Evolutionary conservation across 2,329 filamentous ascomycete genomes (phyloP), one percentile per base, ranked within the genome.

Genomic region (Trichoderma breve): DNA sequence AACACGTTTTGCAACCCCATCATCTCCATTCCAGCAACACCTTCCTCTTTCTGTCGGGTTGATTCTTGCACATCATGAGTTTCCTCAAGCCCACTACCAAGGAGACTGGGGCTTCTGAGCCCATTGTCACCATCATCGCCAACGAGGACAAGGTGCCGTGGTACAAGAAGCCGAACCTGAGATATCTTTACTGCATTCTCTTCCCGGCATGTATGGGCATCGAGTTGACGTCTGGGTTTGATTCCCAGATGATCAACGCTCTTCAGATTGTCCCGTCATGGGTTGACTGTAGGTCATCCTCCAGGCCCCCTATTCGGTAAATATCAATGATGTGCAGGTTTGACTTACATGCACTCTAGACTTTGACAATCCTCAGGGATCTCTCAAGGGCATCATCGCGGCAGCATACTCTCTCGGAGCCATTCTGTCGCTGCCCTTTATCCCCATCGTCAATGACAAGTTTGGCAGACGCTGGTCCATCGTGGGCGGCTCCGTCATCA

Each of bases 241-340:
- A 66, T 26, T 66, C 63, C 21, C 63, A 66, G 47, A 66, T 66
- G 63, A 66, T 66, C 2, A 66, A 66, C 6, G 63, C 63, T 12
- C 63, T 66, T 24, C 63, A 66, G n/a, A 66, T 66, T 55, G 63
- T 66, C 30, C 63, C 63, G 32, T 66, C 63, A 14, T 66, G 63
- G 63, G 30, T 66, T 26, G 24, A 21, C 30, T 66, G 63, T 66
- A 55, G 6, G 63, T 24, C 43, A 51, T 51, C 43, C 9, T 51
- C n/a, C n/a, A 51, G n/a, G 4, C 9, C 43, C 43, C n/a, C 8
- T 51, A 12, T 51, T 21, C 8, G 43, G 43, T 51, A 43, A 43
- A 43, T 9, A 51, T 51, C 43, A 21, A 21, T 21, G 1, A 12
- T 21, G 43, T 51, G n/a, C n/a, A 21, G n/a, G 2, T 21, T 21